Base-by-base conservation (phyloP, 2,329 filamentous ascomycete genomes). In the Coleophoma cylindrospora region DNA sequence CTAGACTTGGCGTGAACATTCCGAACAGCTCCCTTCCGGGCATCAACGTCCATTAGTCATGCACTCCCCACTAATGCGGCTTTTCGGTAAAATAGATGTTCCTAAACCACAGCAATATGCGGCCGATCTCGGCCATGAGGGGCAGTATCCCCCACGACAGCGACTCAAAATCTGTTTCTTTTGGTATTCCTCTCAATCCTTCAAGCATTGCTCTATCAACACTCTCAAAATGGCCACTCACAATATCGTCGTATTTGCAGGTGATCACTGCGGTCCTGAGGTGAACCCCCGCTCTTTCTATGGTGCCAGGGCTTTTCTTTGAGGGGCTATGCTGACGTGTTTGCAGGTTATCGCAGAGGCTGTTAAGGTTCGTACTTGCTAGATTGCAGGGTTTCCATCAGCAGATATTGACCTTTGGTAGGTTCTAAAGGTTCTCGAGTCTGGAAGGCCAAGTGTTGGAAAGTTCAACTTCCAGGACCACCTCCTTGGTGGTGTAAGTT, bases 391-490 rank as follows among this genome's bases (percentile, higher is more conserved):
- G 19, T 43, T 22, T 34, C 4, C 13, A 21, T 7, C 12, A 11
- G 15, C 34, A 21, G 43, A 43, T 34, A 49, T 50, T 47, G 40
- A 53, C 40, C 3, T 10, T 11, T 22, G 21, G 34, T 63, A 95
- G 89, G 74, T 94, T 58, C 80, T 97, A 65, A 87, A 86, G 66
- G 78, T 86, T 4, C 75, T 97, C 52, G 87, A 95, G 74, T 79
- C 84, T 61, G 73, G 76, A 60, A 84, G 82, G 65, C 79, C 84
- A 50, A 80, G 84, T 58, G 78, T 87, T 49, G 76, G 74, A 67
- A 86, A 86, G 63, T 96, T 97, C 75, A 90, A 94, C 68, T 86
- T 96, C 62, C 81, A 96, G 66, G 83, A 96, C 50, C 90, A 96
- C 67, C 78, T 95, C 50, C 81, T 99, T 51, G 91, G 94, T 64